phyloP scores from a whole-genome alignment of 495 filamentous ascomycete species.

The Podospora pseudopauciseta region DNA sequence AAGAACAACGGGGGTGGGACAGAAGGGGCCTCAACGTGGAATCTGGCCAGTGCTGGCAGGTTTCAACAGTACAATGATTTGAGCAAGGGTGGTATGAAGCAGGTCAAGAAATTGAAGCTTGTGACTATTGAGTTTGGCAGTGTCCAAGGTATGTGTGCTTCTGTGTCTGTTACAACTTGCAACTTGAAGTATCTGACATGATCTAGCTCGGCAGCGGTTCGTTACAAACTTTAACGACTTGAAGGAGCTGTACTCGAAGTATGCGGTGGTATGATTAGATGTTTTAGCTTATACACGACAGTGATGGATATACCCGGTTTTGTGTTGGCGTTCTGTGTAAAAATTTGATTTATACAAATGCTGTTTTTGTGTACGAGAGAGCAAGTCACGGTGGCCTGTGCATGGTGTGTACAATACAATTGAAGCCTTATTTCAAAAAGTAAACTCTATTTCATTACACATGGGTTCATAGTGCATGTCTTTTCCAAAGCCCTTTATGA shows the following conservation, averaged over 20 bases:
- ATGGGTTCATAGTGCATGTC: too few relatives aligned
- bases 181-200: neutral
- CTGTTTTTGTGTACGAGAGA: too few relatives aligned
- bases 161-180: neutral
- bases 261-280: neutral
- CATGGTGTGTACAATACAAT: too few relatives aligned
- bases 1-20: neutral
- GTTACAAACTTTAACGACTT: slow-evolving; percentile 10
- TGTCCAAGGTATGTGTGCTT: slow-evolving; percentile 16
- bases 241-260: slow-evolving; percentile 6
- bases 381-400: too few relatives aligned
- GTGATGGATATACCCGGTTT: neutral
- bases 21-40: neutral
- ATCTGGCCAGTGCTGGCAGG: slow-evolving; percentile 16
- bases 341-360: neutral
- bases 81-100: neutral
- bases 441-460: too few relatives aligned
- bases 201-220: neutral
- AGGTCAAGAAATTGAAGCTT: slow-evolving; percentile 16
- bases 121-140: slow-evolving; percentile 15
- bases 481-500: too few relatives aligned
- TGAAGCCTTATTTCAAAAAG: too few relatives aligned
- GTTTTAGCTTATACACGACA: neutral
- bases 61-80: slow-evolving; percentile 7
- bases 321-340: neutral